phyloP scores from a whole-genome alignment of 2,329 filamentous ascomycete genomes.

The Mariannaea sp. region DNA sequence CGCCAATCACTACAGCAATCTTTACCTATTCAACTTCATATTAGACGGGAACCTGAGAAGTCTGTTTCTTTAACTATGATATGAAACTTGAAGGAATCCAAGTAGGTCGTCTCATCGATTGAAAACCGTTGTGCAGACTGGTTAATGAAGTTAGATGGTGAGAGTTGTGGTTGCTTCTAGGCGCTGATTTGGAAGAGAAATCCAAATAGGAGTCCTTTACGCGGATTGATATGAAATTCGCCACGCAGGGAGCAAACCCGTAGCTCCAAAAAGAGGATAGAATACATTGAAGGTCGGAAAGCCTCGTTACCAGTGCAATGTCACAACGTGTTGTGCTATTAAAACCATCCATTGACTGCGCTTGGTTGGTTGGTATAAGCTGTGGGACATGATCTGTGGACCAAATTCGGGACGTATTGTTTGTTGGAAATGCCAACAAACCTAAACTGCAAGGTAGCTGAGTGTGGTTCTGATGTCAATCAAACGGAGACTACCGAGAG shows the following conservation, averaged over 20 bases:
- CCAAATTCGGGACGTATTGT: neutral
- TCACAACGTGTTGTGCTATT: too few relatives aligned
- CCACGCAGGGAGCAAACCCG: neutral
- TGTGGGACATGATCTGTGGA: too few relatives aligned
- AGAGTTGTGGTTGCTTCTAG: neutral
- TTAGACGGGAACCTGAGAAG: too few relatives aligned
- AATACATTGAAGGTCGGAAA: neutral
- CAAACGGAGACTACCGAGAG: conserved; percentile 7
- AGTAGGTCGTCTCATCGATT: too few relatives aligned
- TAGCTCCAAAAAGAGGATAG: neutral
- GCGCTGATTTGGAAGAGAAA: neutral
- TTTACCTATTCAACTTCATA: too few relatives aligned
- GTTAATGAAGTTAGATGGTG: too few relatives aligned
- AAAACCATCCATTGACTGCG: too few relatives aligned
- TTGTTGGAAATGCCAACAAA: neutral
- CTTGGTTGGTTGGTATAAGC: too few relatives aligned
- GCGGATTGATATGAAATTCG: conserved; percentile 11
- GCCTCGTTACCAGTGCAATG: neutral
- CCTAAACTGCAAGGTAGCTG: conserved; percentile 1
- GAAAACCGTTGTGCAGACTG: neutral
- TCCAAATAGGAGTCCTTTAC: neutral
- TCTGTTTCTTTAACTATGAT: too few relatives aligned
- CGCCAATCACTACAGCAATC: too few relatives aligned
- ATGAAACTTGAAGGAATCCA: too few relatives aligned
- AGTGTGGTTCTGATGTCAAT: neutral